phyloP scores from a whole-genome alignment of 768 basidiomycete species.

The Leccinum arenicola region DNA sequence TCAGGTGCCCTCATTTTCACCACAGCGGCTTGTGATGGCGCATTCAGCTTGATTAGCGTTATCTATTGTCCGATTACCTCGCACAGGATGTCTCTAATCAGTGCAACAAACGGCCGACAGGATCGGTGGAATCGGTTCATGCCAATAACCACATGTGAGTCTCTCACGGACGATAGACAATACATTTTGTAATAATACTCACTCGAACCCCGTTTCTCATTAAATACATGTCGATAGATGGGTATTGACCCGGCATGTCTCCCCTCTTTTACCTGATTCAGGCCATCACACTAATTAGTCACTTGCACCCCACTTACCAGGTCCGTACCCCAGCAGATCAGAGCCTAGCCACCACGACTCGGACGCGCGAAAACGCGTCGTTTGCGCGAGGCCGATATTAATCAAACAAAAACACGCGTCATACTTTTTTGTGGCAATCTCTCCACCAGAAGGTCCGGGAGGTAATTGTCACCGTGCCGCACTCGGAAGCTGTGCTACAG shows the following conservation, averaged over 20 bases:
- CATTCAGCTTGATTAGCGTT: neutral
- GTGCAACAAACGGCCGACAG: conserved; percentile 3
- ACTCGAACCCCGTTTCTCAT: neutral
- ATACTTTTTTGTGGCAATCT: conserved; percentile 1
- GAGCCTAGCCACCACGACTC: neutral
- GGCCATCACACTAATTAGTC: neutral
- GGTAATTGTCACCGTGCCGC: neutral
- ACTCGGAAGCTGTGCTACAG: conserved; percentile 12
- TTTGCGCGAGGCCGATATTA: neutral
- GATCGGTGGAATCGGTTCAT: conserved; percentile 2
- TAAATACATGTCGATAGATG: neutral
- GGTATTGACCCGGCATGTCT: neutral
- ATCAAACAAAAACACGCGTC: neutral
- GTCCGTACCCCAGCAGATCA: neutral
- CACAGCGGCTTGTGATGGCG: neutral
- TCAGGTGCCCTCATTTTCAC: neutral
- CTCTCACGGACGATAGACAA: neutral
- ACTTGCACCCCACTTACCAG: neutral
- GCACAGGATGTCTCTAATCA: neutral
- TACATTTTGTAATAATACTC: neutral
- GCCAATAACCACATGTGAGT: conserved; percentile 3
- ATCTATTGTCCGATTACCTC: neutral
- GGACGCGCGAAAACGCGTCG: neutral
- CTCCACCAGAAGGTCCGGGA: neutral
- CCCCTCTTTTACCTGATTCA: neutral